phyloP scores from a whole-genome alignment of 257 asterid genomes.

The Verbena officinalis region DNA sequence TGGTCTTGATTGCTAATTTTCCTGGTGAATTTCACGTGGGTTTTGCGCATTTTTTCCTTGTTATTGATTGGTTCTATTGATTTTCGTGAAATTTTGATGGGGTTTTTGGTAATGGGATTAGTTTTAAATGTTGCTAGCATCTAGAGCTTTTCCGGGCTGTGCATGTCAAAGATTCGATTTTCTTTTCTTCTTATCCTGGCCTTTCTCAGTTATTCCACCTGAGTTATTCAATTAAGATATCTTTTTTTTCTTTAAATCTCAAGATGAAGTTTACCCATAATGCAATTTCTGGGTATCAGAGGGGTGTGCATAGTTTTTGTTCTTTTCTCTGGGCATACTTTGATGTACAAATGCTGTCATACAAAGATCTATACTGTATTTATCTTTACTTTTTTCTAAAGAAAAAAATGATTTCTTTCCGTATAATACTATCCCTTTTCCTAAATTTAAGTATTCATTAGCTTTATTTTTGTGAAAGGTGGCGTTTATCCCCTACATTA shows the following conservation, averaged over 20 bases:
- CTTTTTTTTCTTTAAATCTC: no score
- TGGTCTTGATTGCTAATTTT: not conserved
- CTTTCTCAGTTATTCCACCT: not conserved
- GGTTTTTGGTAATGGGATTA: not conserved
- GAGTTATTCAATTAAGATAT: constrained; percentile 6
- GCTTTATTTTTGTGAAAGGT: constrained; percentile 46
- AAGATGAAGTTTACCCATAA: no score
- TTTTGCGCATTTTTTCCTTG: not conserved
- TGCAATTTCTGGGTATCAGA: no score
- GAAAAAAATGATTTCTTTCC: no score
- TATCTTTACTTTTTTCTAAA: no score
- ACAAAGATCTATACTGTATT: not conserved
- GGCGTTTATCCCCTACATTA: constrained; percentile 73
- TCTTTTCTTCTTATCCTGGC: no score
- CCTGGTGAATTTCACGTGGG: not conserved
- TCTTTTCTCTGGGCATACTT: no score
- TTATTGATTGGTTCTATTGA: not conserved
- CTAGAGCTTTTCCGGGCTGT: not conserved
- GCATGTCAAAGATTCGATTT: not conserved
- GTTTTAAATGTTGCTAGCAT: not conserved
- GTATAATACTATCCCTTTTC: not conserved
- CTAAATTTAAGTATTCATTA: constrained; percentile 10
- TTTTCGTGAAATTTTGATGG: not conserved
- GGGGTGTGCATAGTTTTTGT: no score
- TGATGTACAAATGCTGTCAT: not conserved